Evolutionary conservation across 2,329 filamentous ascomycete species (phyloP).

Genomic region (Ceratocystis papillata): DNA sequence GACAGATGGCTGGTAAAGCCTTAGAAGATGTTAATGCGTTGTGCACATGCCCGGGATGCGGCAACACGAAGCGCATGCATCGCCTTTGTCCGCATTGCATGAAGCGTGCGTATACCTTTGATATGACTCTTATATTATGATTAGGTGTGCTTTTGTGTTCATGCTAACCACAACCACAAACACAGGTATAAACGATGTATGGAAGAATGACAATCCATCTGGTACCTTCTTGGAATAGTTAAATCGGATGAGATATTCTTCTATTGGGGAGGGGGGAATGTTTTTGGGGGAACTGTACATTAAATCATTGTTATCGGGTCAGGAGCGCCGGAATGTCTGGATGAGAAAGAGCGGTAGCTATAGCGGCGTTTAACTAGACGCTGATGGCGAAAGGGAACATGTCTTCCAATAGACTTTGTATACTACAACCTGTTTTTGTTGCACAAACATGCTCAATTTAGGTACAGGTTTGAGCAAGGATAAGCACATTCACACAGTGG

Average conservation of each 20-base stretch:
- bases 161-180: background rate
- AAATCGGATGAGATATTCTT: background rate
- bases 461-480: background rate
- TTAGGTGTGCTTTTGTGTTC: background rate
- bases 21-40: slow-evolving; percentile 80
- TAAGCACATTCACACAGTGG: background rate
- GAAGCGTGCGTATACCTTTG: slow-evolving; percentile 48
- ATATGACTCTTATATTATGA: background rate
- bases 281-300: slow-evolving; percentile 17
- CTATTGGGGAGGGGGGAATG: background rate
- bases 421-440: slow-evolving; percentile 18
- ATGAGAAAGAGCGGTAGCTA: background rate
- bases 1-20: slow-evolving; percentile 91
- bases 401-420: slow-evolving; percentile 20
- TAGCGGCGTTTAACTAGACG: background rate
- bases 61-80: slow-evolving; percentile 78
- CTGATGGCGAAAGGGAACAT: background rate
- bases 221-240: slow-evolving; percentile 24
- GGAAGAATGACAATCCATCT: slow-evolving; percentile 26
- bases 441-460: no score
- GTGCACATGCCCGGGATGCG: slow-evolving; percentile 83
- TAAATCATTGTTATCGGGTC: slow-evolving; percentile 6
- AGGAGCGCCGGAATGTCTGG: background rate
- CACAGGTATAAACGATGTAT: slow-evolving; percentile 26
- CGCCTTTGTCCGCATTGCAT: slow-evolving; percentile 80